Conservation (phyloP, 169 alveolate species). For the Nephromyces sp. region DNA sequence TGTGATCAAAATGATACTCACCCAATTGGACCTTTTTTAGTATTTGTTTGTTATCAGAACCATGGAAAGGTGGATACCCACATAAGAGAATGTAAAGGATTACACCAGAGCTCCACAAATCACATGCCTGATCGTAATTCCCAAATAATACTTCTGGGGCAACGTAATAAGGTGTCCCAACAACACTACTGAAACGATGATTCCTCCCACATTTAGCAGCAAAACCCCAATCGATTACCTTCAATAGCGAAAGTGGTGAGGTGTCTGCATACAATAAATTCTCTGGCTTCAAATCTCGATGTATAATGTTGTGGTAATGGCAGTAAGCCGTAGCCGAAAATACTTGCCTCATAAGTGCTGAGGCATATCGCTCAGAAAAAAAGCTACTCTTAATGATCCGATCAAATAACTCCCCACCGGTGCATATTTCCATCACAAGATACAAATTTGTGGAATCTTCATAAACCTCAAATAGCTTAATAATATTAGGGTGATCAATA, state of each 20-base stretch:
- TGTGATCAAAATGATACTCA: slow-evolving; percentile 45
- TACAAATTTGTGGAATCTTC: slow-evolving; percentile 70
- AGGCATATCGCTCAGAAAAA: slow-evolving; percentile 74
- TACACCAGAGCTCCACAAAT: slow-evolving; percentile 86
- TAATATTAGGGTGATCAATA: slow-evolving; percentile 78
- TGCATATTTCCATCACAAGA: slow-evolving; percentile 73
- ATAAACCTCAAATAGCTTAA: slow-evolving; percentile 70
- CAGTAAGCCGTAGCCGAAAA: slow-evolving; percentile 78
- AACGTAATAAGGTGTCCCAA: slow-evolving; percentile 89
- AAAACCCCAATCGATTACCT: slow-evolving; percentile 76
- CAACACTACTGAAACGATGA: slow-evolving; percentile 70
- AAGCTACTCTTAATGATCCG: slow-evolving; percentile 59
- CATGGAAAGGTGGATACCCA: slow-evolving; percentile 73
- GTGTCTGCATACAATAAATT: slow-evolving; percentile 52
- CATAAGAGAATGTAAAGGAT: slow-evolving; percentile 66
- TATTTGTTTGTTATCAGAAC: slow-evolving; percentile 62
- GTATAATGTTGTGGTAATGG: slow-evolving; percentile 72
- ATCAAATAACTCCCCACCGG: slow-evolving; percentile 84
- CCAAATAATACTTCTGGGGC: slow-evolving; percentile 90
- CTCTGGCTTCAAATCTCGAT: slow-evolving; percentile 79
- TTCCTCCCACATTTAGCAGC: slow-evolving; percentile 73
- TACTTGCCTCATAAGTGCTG: slow-evolving; percentile 75
- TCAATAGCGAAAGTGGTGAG: slow-evolving; percentile 20
- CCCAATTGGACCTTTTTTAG: slow-evolving; percentile 51
- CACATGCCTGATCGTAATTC: slow-evolving; percentile 82